Evolutionary conservation across 2,329 filamentous ascomycete genomes (phyloP), one percentile per base, ranked within the genome.

Genomic region (Beauveria pseudobassiana): DNA sequence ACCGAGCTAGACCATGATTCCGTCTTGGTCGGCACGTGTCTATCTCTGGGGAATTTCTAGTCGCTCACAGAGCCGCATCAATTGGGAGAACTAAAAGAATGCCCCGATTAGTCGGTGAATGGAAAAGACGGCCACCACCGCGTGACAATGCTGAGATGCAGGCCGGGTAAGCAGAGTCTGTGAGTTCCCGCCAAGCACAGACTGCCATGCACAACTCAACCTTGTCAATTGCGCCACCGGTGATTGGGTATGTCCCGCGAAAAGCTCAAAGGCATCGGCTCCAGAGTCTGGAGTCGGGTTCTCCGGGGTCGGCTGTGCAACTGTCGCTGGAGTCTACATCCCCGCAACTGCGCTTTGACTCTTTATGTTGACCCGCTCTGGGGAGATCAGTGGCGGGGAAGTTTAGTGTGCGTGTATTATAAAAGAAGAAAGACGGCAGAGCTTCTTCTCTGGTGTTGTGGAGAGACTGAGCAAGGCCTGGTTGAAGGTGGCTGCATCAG

Each of bases 341-440:
- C 55, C 45, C 55, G 55, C 55, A 40, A 16, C 16, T 40, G 55
- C 45, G 55, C 55, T 57, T 57, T 57, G 55, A 57, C 55, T 12
- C 18, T 28, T 5, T 3, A 3, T 38, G 3, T 18, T 56, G 50
- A 12, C 50, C 50, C n/a, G n/a, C 50, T 12, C 9, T 16, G 42
- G 26, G 28, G 26, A 38, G 43, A 49, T 57, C 54, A 57, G 54
- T 45, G n/a, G 43, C 43, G 24, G 28, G 45, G 26, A 10, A 30
- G 24, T 18, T 14, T n/a, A 26, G 10, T 5, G 14, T 20, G 18
- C 5, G 9, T 20, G 26, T 34, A n/a, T 42, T 1, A 42, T 26
- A 24, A n/a, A 16, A 38, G 18, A 9, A 56, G 18, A 28, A 14
- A 20, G n/a, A 22, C 12, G 28, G 6, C 9, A 34, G n/a, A 7